These are phyloP conservation scores for Lentinus polychrous DNA, from an alignment of 1,284 basidiomycete species.

Conservation along the genomic window DNA sequence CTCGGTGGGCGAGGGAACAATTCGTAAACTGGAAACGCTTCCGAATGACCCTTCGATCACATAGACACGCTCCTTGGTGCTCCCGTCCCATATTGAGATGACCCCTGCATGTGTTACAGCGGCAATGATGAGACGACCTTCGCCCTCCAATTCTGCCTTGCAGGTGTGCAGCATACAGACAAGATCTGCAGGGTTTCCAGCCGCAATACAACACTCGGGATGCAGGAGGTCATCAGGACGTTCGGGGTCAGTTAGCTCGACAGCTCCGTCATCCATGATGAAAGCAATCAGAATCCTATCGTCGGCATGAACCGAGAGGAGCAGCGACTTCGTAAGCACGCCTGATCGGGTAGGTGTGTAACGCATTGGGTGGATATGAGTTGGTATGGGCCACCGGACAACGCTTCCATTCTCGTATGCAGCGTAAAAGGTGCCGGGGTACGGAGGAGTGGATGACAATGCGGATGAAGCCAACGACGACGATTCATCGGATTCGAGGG, in stretches of 20 bases:
- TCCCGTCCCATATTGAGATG: constrained; percentile 65
- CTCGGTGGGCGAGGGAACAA: constrained; percentile 43
- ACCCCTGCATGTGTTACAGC: constrained; percentile 60
- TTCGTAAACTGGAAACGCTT: constrained; percentile 42
- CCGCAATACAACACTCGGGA: constrained; percentile 40
- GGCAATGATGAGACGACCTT: constrained; percentile 45
- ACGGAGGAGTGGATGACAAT: constrained; percentile 3
- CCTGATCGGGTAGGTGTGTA: constrained; percentile 40
- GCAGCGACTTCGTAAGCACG: constrained; percentile 38
- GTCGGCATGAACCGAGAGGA: constrained; percentile 40
- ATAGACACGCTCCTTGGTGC: constrained; percentile 51
- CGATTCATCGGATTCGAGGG: constrained; percentile 2
- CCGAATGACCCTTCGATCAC: constrained; percentile 54
- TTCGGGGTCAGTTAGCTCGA: constrained; percentile 54
- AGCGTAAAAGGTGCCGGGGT: constrained; percentile 35
- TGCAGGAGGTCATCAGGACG: constrained; percentile 31
- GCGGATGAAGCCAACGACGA: constrained; percentile 14
- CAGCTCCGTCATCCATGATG: constrained; percentile 52
- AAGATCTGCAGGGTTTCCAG: constrained; percentile 49
- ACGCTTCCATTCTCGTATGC: constrained; percentile 54
- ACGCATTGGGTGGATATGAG: constrained; percentile 29
- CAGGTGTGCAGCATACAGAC: constrained; percentile 49
- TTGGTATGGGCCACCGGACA: constrained; percentile 45
- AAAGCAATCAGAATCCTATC: constrained; percentile 49
- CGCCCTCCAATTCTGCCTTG: constrained; percentile 41